Evolutionary conservation across 2,329 filamentous ascomycete genomes (phyloP).

Genomic region (Cadophora malorum): DNA sequence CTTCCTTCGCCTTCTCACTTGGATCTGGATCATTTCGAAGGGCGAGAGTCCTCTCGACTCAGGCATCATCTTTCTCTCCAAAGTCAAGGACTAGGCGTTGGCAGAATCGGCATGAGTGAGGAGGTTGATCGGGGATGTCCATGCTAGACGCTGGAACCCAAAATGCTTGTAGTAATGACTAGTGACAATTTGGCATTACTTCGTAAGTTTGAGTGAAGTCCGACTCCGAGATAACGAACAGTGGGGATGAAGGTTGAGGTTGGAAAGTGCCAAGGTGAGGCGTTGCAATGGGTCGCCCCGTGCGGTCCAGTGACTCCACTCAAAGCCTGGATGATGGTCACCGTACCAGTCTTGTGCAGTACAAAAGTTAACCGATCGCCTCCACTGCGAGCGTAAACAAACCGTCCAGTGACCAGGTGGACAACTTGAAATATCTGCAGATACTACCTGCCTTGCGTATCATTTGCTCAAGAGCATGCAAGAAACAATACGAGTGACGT

Average conservation of each 20-base stretch:
- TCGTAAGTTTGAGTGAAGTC: background rate
- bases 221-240: background rate
- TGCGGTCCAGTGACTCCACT: background rate
- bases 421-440: background rate
- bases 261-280: background rate
- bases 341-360: too few relatives aligned
- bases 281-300: background rate
- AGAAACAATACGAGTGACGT: background rate
- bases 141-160: background rate
- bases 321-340: background rate
- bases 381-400: background rate
- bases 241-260: background rate
- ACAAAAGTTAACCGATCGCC: background rate
- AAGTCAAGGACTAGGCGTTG: background rate
- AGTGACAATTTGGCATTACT: background rate
- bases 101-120: background rate
- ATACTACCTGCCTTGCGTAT: background rate
- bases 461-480: background rate
- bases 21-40: background rate
- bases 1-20: background rate
- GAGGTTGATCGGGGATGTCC: background rate
- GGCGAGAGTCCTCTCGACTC: constrained; percentile 12
- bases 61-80: constrained; percentile 7
- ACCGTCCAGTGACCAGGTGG: background rate
- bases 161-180: background rate